Evolutionary conservation across 495 filamentous ascomycete genomes (phyloP), one percentile per base, ranked within the genome.

Genomic region (Aspergillus campestris): DNA sequence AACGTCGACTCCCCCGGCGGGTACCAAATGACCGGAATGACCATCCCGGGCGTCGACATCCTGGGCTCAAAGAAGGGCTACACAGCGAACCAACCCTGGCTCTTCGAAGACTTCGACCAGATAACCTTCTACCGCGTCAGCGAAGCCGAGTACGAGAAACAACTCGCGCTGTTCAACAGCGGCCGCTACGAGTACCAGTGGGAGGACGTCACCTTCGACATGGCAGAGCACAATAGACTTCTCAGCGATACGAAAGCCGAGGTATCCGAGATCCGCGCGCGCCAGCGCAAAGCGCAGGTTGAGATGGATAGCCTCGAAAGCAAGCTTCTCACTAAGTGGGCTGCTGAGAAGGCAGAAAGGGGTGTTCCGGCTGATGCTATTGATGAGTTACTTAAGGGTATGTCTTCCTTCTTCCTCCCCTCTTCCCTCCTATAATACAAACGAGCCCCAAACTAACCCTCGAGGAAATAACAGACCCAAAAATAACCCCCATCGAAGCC

Each of bases 1-100:
- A 74, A 75, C 7, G 73, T 79, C 6, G 78, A 80, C 45, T 67
- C 66, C 5, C 79, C 79, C 0, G 79, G 79, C 4, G 79, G 79
- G 0, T 80, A 79, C 50, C 71, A 75, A 58, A 66, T 78, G 50
- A 69, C 72, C 1, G 79, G 71, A 1, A 54, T 71, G 30, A 80
- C 78, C 0, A 70, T 82, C 10, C 75, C 73, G 0, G 64, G 71
- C 27, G 70, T 73, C 41, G 78, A 83, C 54, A 66, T 69, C n/a
- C 66, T 76, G 5, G 74, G 74, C 2, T 65, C 65, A 31, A 73
- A 73, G 31, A 59, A 55, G 0, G 70, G 69, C 0, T 80, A 77
- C 47, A 61, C 51, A 0, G 52, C 65, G 0, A 45, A 56, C 0
- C 51, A 57, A 11, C 77, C 79, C 0, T 78, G 78, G 69, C 65